Conservation (phyloP, 2,329 filamentous ascomycete genomes). For the Tolypocladium capitatum region DNA sequence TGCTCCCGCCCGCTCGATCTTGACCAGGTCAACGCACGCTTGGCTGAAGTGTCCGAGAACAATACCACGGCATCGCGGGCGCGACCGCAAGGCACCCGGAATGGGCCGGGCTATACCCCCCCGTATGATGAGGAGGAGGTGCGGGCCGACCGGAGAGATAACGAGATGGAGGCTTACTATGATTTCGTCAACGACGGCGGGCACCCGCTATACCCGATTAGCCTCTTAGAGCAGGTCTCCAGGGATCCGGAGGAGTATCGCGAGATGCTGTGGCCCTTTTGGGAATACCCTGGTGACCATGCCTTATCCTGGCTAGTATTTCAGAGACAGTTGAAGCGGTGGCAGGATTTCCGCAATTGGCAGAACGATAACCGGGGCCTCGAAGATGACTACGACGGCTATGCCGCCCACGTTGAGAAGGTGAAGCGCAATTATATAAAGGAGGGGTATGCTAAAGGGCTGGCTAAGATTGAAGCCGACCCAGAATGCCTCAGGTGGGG, state of each 20-base stretch:
- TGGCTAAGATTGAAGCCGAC: conserved; percentile 5
- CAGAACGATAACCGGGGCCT: conserved; percentile 14
- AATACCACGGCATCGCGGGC: not conserved
- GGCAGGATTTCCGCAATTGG: conserved; percentile 17
- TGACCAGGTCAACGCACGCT: conserved; percentile 7
- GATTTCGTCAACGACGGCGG: conserved; percentile 17
- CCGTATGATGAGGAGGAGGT: not conserved
- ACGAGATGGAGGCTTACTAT: conserved; percentile 12
- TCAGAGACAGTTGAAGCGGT: conserved; percentile 11
- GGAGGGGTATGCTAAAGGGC: not conserved
- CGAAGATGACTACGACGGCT: conserved; percentile 7
- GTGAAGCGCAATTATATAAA: not conserved
- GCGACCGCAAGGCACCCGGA: not conserved
- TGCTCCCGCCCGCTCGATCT: conserved; percentile 8
- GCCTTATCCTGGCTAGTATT: conserved; percentile 9
- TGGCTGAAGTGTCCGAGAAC: conserved; percentile 3
- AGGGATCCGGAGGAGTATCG: conserved; percentile 9
- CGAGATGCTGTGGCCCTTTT: conserved; percentile 13
- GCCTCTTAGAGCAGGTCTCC: conserved; percentile 12
- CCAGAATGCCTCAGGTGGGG: conserved; percentile 2
- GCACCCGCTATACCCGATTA: conserved; percentile 16
- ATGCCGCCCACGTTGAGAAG: conserved; percentile 3
- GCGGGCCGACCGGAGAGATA: not conserved
- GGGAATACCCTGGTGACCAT: conserved; percentile 1
- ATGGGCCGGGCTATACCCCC: not conserved